A percentile compares a stretch with the other conserved stretches of the same genome.
Evolutionary conservation across 2,329 filamentous ascomycete species (phyloP).

Genomic region (Acarospora socialis): DNA sequence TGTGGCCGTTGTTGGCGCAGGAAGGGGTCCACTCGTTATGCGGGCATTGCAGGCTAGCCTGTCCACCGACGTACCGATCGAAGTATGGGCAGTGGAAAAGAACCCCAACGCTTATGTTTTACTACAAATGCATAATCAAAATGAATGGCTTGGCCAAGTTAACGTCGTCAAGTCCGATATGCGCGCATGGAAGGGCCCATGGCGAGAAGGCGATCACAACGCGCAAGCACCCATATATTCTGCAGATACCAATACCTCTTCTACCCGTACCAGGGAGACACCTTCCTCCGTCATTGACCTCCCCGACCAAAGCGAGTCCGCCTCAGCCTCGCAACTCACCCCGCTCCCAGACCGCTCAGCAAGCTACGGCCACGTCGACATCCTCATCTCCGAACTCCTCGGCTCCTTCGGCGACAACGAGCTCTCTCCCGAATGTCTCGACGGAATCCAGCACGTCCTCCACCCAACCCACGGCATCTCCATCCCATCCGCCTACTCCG

Average conservation of each 20-base stretch:
- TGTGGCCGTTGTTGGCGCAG: slow-evolving; percentile 84
- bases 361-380: slow-evolving; percentile 48
- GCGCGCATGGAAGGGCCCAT: slow-evolving; percentile 84
- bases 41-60: slow-evolving; percentile 70
- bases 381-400: slow-evolving; percentile 83
- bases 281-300: slow-evolving; percentile 7
- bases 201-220: slow-evolving; percentile 7
- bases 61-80: slow-evolving; percentile 59
- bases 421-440: slow-evolving; percentile 87
- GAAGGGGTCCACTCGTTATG: slow-evolving; percentile 81
- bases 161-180: slow-evolving; percentile 93
- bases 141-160: slow-evolving; percentile 65
- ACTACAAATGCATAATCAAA: slow-evolving; percentile 70
- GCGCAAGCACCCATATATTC: not conserved
- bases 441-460: slow-evolving; percentile 89
- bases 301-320: slow-evolving; percentile 39
- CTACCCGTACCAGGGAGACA: slow-evolving; percentile 12
- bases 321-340: slow-evolving; percentile 9
- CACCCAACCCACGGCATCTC: slow-evolving; percentile 70
- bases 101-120: slow-evolving; percentile 96
- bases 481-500: slow-evolving; percentile 85
- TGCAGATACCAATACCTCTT: slow-evolving; percentile 3
- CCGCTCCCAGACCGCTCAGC: slow-evolving; percentile 10
- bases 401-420: slow-evolving; percentile 97
- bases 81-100: slow-evolving; percentile 86